Evolutionary conservation across 2,329 filamentous ascomycete genomes (phyloP).

Genomic region (Curvularia sp.): DNA sequence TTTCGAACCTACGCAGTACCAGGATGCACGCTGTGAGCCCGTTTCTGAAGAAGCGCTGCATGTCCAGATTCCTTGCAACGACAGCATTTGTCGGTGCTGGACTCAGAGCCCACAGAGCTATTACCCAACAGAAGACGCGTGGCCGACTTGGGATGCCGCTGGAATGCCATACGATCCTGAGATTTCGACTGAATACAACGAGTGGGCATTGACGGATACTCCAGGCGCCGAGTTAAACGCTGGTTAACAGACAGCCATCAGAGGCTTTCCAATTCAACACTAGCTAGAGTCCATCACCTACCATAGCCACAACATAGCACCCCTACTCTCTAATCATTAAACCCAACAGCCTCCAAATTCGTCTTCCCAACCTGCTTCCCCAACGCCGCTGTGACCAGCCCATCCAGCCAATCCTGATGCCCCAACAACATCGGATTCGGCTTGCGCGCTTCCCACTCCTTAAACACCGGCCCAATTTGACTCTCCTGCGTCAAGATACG

Average conservation of each 20-base stretch:
- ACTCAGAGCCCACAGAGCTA: not conserved
- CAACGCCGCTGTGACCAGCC: conserved; percentile 38
- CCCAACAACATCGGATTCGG: conserved; percentile 49
- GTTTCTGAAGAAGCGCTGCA: not conserved
- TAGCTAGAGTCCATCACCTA: not conserved
- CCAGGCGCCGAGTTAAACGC: not conserved
- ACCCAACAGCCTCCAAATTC: conserved; percentile 31
- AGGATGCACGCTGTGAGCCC: no score
- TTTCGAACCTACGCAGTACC: not conserved
- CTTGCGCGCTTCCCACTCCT: conserved; percentile 34
- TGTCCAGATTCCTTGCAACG: not conserved
- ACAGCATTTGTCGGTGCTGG: not conserved
- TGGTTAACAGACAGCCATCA: not conserved
- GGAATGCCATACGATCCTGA: not conserved
- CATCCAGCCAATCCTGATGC: conserved; percentile 51
- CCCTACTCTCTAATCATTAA: conserved; percentile 4
- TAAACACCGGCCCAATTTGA: conserved; percentile 43
- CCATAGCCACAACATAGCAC: not conserved
- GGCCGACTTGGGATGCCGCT: not conserved
- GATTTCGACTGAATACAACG: not conserved
- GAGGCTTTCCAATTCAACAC: not conserved
- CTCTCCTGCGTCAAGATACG: conserved; percentile 49
- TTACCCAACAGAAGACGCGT: not conserved
- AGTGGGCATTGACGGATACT: not conserved
- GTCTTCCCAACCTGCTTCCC: conserved; percentile 27